phyloP scores from a whole-genome alignment of 1,284 basidiomycete genomes.

The Rhizoctonia solani region DNA sequence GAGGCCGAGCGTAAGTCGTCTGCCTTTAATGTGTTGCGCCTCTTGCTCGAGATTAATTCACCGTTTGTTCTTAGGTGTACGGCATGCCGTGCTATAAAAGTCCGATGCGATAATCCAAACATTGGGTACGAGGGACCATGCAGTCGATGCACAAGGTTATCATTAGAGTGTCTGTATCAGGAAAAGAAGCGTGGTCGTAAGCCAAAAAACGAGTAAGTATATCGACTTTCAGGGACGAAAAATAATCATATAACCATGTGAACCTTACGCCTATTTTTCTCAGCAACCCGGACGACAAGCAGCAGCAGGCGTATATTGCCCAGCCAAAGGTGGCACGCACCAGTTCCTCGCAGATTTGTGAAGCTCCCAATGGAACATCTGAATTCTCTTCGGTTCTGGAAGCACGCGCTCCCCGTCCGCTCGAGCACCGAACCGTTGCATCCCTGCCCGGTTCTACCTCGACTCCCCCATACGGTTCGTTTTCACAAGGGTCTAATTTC shows the following conservation, averaged over 20 bases:
- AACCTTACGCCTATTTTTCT: too few relatives aligned
- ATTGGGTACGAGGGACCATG: constrained; percentile 18
- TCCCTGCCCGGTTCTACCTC: neutral
- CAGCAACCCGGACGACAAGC: too few relatives aligned
- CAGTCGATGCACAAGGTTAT: constrained; percentile 9
- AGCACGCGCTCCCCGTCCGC: constrained; percentile 26
- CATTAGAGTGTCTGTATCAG: constrained; percentile 21
- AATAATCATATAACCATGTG: neutral
- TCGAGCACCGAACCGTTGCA: neutral
- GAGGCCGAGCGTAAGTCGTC: constrained; percentile 27
- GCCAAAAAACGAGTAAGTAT: constrained; percentile 31
- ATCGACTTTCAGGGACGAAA: constrained; percentile 2
- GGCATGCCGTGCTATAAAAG: constrained; percentile 23
- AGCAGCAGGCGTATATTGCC: constrained; percentile 11
- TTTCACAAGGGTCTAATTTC: neutral
- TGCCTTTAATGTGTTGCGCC: neutral
- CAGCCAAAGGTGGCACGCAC: constrained; percentile 1
- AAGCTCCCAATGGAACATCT: neutral
- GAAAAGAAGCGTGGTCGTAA: constrained; percentile 31
- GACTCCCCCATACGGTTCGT: constrained; percentile 6
- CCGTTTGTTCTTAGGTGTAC: neutral
- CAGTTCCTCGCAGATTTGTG: neutral
- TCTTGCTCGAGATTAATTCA: neutral
- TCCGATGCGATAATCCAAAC: constrained; percentile 27
- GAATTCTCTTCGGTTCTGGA: constrained; percentile 12